Base-by-base conservation (phyloP, 2,329 filamentous ascomycete species). In the Aspergillaceae sp. region DNA sequence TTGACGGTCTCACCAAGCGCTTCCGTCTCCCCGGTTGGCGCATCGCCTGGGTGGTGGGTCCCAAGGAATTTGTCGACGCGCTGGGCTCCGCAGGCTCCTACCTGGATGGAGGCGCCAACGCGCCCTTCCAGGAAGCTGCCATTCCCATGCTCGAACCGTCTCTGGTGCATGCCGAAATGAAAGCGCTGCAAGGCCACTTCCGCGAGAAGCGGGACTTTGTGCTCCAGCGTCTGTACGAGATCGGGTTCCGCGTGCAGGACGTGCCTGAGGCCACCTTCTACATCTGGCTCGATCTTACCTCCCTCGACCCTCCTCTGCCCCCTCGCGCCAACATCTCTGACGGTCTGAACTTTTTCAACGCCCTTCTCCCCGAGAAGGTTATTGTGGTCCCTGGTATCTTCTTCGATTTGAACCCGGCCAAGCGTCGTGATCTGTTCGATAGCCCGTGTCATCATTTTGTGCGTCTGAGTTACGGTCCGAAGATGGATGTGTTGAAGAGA, bases 321-420 rank as follows among this genome's bases (percentile, higher is more conserved):
- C 66, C 52, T 10, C 57, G 65, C 46, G 65, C 91, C 0, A 79
- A 82, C 51, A 94, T 97, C 65, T 84, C 86, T 49, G 91, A 97
- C 64, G 91, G 91, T 6, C 74, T 97, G 60, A 95, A 94, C 73
- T 97, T 97, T 78, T 96, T 97, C 80, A 82, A 92, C 65, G 89
- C 89, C 29, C 92, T 92, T 63, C 74, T 97, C 40, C 82, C 86
- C 61, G 89, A 96, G 74, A 94, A 94, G 76, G 87, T 94, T 55
- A 96, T 96, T 61, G 89, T 96, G 11, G 91, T 97, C 4, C 91
- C 91, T 0, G 91, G 91, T 49, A 97, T 97, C 67, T 97, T 97
- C 78, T 97, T 97, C 66, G 91, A 97, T 61, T 71, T 97, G 53
- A 97, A 97, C 72, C 91, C 91, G 3, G 84, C 86, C 33, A 85